phyloP scores from a whole-genome alignment of 768 basidiomycete species.

The Boletus tylopilopsis region DNA sequence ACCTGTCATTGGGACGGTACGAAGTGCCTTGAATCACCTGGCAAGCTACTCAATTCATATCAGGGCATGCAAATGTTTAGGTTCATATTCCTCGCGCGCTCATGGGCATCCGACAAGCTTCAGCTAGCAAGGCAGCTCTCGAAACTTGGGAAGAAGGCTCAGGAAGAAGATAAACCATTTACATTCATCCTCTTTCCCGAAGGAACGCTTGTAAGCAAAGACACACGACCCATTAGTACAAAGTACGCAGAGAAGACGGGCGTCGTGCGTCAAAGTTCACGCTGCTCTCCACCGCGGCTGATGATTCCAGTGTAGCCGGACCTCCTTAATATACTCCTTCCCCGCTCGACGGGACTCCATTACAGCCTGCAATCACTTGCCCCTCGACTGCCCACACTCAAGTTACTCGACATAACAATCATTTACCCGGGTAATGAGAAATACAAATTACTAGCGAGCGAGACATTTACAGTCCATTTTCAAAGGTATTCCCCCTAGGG shows the following conservation, averaged over 20 bases:
- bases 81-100: constrained; percentile 90
- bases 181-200: constrained; percentile 92
- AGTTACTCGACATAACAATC: constrained; percentile 87
- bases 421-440: constrained; percentile 75
- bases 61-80: constrained; percentile 92
- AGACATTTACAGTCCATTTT: not conserved
- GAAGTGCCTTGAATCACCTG: constrained; percentile 16
- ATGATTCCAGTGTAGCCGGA: constrained; percentile 52
- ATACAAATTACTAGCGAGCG: not conserved
- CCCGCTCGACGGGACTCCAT: constrained; percentile 88
- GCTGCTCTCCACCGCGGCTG: constrained; percentile 9
- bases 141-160: constrained; percentile 64
- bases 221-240: constrained; percentile 82
- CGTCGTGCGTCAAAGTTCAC: constrained; percentile 57
- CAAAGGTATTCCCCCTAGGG: constrained; percentile 69
- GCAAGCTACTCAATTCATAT: constrained; percentile 5
- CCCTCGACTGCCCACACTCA: constrained; percentile 71
- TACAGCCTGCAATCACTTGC: constrained; percentile 79
- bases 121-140: constrained; percentile 65
- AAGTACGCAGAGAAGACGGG: constrained; percentile 87
- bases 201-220: constrained; percentile 86
- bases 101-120: constrained; percentile 81
- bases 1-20: constrained; percentile 86
- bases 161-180: constrained; percentile 64
- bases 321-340: constrained; percentile 77